Percentiles rank a stretch among this genome's conserved stretches.
phyloP scores from a whole-genome alignment of 2,329 filamentous ascomycete genomes.

The Pseudocercospora ulei region DNA sequence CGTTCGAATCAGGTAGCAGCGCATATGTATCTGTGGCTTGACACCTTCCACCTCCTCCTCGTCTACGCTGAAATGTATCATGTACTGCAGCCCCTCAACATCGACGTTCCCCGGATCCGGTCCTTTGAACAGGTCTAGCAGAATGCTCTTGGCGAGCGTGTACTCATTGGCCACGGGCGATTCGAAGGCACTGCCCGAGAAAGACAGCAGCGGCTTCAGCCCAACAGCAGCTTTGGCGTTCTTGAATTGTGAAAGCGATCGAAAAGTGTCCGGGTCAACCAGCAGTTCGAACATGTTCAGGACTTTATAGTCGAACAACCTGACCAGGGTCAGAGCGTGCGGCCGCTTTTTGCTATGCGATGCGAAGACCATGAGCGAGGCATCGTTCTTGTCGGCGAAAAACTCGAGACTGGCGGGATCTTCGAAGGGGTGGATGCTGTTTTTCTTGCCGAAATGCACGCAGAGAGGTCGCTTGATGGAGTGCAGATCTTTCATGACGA shows the following conservation, averaged over 20 bases:
- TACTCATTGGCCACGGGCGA: conserved; percentile 69
- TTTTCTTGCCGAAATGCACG: conserved; percentile 95
- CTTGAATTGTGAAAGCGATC: conserved; percentile 64
- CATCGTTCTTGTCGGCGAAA: conserved; percentile 93
- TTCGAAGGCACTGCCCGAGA: conserved; percentile 80
- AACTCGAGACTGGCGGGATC: conserved; percentile 82
- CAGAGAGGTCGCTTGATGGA: conserved; percentile 73
- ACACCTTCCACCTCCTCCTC: conserved; percentile 41
- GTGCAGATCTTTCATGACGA: conserved; percentile 75
- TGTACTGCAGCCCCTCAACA: conserved; percentile 87
- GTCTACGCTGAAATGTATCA: conserved; percentile 69
- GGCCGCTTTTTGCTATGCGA: conserved; percentile 90
- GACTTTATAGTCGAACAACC: conserved; percentile 76
- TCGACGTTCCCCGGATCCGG: conserved; percentile 73
- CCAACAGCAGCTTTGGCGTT: conserved; percentile 56
- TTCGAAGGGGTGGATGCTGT: conserved; percentile 88
- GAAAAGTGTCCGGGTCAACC: conserved; percentile 64
- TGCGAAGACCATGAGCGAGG: conserved; percentile 72
- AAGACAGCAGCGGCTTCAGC: conserved; percentile 81
- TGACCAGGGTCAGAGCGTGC: conserved; percentile 71
- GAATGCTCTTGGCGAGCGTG: conserved; percentile 73
- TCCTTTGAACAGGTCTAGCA: conserved; percentile 85
- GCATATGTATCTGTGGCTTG: conserved; percentile 50
- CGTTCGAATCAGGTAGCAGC: conserved; percentile 77
- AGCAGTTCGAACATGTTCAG: conserved; percentile 91